Percentiles rank a stretch among this genome's conserved stretches.
Conservation (phyloP, 352 stramenopile genomes). For the Saprolegnia diclina region DNA sequence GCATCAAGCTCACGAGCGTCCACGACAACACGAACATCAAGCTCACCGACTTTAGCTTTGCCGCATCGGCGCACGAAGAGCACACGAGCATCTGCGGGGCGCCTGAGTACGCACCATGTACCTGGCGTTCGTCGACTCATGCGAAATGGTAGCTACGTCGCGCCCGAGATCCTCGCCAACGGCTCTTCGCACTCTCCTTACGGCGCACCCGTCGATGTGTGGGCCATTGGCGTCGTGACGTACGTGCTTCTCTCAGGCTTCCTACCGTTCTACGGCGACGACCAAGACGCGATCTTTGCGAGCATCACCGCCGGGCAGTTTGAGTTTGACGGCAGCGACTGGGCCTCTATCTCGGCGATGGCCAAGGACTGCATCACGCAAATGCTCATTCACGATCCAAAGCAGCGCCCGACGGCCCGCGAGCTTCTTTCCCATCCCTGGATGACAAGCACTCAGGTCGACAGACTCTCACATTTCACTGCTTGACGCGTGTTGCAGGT, state of each 20-base stretch:
- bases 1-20: background rate
- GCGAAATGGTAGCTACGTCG: background rate
- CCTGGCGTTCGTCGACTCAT: background rate
- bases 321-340: background rate
- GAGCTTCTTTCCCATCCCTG: constrained; percentile 5
- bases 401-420: background rate
- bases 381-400: constrained; percentile 5
- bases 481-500: constrained; percentile 30
- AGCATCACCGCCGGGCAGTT: background rate
- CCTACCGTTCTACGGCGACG: constrained; percentile 3
- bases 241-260: constrained; percentile 8
- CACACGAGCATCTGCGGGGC: constrained; percentile 2
- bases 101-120: constrained; percentile 13
- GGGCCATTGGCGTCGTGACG: constrained; percentile 9
- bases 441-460: constrained; percentile 52
- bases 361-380: constrained; percentile 10
- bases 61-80: background rate
- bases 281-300: constrained; percentile 5
- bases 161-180: constrained; percentile 18
- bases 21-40: background rate
- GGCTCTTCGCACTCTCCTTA: constrained; percentile 28
- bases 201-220: constrained; percentile 6
- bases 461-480: constrained; percentile 34
- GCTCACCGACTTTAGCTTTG: constrained; percentile 6
- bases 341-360: background rate